Percentiles rank a stretch among this genome's conserved stretches.
Conservation (phyloP, 371 early-diverging fungal species). For the Mucor circinelloides region DNA sequence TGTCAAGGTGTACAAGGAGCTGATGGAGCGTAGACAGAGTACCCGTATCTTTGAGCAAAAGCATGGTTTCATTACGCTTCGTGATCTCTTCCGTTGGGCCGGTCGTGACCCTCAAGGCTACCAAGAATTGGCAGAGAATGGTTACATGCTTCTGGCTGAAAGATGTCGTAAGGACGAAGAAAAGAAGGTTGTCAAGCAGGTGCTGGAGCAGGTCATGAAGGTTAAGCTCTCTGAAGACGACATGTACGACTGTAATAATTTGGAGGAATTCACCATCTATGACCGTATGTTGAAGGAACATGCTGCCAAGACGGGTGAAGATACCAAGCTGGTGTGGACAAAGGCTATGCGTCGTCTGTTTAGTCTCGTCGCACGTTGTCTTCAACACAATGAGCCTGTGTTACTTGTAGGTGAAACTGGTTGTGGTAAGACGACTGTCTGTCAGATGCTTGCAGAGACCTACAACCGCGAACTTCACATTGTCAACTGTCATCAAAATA, state of each 20-base stretch:
- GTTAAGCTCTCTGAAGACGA: slow-evolving; percentile 66
- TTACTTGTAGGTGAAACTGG: slow-evolving; percentile 99
- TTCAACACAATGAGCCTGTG: slow-evolving; percentile 92
- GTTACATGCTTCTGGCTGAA: slow-evolving; percentile 96
- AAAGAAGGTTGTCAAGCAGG: slow-evolving; percentile 78
- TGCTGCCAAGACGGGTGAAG: slow-evolving; percentile 26
- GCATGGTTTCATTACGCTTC: slow-evolving; percentile 93
- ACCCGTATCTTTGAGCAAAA: slow-evolving; percentile 93
- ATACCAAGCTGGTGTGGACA: slow-evolving; percentile 88
- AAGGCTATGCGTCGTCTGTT: slow-evolving; percentile 93
- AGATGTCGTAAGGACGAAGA: slow-evolving; percentile 88
- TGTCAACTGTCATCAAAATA: slow-evolving; percentile 98
- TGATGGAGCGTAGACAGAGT: slow-evolving; percentile 81
- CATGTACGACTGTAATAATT: slow-evolving; percentile 67
- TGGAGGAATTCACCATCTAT: slow-evolving; percentile 59
- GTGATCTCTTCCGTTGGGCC: slow-evolving; percentile 99
- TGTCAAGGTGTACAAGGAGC: slow-evolving; percentile 84
- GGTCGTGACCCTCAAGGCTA: slow-evolving; percentile 80
- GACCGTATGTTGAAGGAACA: slow-evolving; percentile 31
- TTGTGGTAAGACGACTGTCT: slow-evolving; percentile 99
- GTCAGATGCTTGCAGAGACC: slow-evolving; percentile 86
- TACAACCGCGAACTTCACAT: slow-evolving; percentile 74
- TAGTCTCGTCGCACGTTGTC: slow-evolving; percentile 82
- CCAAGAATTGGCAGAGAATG: slow-evolving; percentile 88
- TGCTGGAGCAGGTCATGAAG: slow-evolving; percentile 83